phyloP scores from a whole-genome alignment of 139 green algal genomes.

The Deuterostichococcus epilithicus region DNA sequence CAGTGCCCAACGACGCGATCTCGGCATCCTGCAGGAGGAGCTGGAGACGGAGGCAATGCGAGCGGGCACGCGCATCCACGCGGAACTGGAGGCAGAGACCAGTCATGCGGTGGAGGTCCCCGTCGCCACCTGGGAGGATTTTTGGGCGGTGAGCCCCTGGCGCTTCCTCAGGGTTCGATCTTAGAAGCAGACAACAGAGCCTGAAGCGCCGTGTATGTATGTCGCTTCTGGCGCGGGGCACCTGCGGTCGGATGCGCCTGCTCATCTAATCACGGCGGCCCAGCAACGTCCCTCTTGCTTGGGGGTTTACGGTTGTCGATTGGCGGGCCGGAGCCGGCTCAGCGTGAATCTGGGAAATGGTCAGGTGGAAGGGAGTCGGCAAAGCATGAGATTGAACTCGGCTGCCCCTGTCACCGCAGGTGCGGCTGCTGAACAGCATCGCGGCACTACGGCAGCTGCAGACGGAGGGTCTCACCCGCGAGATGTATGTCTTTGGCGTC shows the following conservation, averaged over 20 bases:
- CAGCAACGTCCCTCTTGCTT: too few species aligned
- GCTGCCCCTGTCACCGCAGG: background rate
- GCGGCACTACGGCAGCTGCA: slow-evolving; percentile 8
- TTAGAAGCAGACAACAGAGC: too few species aligned
- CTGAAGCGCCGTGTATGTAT: too few species aligned
- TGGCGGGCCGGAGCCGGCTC: too few species aligned
- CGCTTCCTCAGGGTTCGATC: too few species aligned
- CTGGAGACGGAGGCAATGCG: slow-evolving; percentile 17
- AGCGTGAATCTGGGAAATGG: too few species aligned
- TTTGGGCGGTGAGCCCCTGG: slow-evolving; percentile 3
- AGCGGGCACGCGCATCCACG: slow-evolving; percentile 10
- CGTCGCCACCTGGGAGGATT: slow-evolving; percentile 12
- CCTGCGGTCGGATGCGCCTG: too few species aligned
- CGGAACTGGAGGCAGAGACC: slow-evolving; percentile 12
- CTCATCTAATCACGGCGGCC: too few species aligned
- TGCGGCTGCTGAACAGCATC: slow-evolving; percentile 15
- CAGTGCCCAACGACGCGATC: background rate
- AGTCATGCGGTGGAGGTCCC: slow-evolving; percentile 3
- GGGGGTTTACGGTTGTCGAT: too few species aligned
- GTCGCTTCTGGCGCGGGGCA: too few species aligned
- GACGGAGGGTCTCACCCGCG: slow-evolving; percentile 6
- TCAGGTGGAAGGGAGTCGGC: too few species aligned
- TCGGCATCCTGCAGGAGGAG: background rate
- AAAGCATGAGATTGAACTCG: too few species aligned
- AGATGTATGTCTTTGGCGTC: slow-evolving; percentile 15